phyloP scores from a whole-genome alignment of 2,329 filamentous ascomycete species.

The Coniochaeta pulveracea region DNA sequence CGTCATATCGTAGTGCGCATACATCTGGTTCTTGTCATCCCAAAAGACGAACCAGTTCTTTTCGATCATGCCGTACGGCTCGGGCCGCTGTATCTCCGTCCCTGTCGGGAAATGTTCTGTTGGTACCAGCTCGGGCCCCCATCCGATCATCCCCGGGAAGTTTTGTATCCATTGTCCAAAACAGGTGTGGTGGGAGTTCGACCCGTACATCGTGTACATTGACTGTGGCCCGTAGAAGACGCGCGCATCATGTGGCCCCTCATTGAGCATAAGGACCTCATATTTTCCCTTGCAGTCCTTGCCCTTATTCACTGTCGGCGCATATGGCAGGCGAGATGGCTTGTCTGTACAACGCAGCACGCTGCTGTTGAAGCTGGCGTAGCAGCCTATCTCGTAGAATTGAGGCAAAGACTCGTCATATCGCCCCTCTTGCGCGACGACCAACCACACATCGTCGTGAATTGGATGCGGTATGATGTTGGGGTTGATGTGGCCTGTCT shows the following conservation, averaged over 20 bases:
- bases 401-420: constrained; percentile 13
- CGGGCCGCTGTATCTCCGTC: constrained; percentile 40
- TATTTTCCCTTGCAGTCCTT: constrained; percentile 33
- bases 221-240: constrained; percentile 40
- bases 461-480: constrained; percentile 46
- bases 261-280: constrained; percentile 26
- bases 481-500: constrained; percentile 31
- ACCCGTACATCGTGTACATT: constrained; percentile 42
- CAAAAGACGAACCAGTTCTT: constrained; percentile 56
- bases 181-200: constrained; percentile 41
- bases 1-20: constrained; percentile 40
- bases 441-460: constrained; percentile 32
- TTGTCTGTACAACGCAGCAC: constrained; percentile 28
- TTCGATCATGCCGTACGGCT: constrained; percentile 32
- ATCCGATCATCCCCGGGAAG: constrained; percentile 35
- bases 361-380: constrained; percentile 31
- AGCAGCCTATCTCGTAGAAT: constrained; percentile 35
- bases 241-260: constrained; percentile 47
- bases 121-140: constrained; percentile 17
- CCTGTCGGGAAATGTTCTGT: constrained; percentile 25
- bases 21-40: constrained; percentile 32
- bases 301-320: constrained; percentile 25
- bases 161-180: constrained; percentile 47
- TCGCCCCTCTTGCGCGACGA: constrained; percentile 36
- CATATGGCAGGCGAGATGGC: constrained; percentile 31